Evolutionary conservation across 2,329 filamentous ascomycete genomes (phyloP), one percentile per base, ranked within the genome.

Genomic region (Orbilia quercus): DNA sequence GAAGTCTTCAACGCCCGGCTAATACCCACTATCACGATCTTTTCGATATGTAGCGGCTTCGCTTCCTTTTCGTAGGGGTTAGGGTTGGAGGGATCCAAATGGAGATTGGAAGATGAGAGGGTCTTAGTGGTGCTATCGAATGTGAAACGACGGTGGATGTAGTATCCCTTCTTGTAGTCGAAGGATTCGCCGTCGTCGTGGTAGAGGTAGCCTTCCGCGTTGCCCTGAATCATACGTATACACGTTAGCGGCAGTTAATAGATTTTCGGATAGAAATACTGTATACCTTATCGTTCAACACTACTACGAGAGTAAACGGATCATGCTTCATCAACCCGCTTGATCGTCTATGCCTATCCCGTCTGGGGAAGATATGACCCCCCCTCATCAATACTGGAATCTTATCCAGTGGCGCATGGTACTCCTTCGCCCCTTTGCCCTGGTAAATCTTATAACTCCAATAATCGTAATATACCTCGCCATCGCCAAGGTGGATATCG

Each of bases 141-240:
- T 22, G 82, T 83, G 82, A 99, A 97, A 72, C 84, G 85, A 70
- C 92, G 91, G 82, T 96, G 89, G 77, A 98, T 93, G 81, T 90
- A 96, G 74, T 92, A 92, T 9, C 93, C 94, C 75, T 88, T 84
- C 80, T 96, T 84, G 79, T 91, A 92, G 63, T 96, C 92, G 77
- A 93, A 99, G 0, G 90, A 91, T 81, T 98, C 93, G 51, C 95
- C 95, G 76, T 99, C 95, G 79, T 99, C 95, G 28, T 92, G 84
- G 79, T 99, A 99, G 6, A 99, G 83, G 53, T 90, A 89, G 25
- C 95, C 95, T 51, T 89, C 86, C 0, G 94, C 92, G 3, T 79
- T 65, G 18, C 82, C 84, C 77, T 89, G 22, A 20, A 31, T 31
- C 11, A 36, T 38, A 36, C 42, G n/a, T n/a, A n/a, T n/a, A n/a